Base-by-base conservation (phyloP, 73 alveolate species). In the Paraurostyla sp. region DNA sequence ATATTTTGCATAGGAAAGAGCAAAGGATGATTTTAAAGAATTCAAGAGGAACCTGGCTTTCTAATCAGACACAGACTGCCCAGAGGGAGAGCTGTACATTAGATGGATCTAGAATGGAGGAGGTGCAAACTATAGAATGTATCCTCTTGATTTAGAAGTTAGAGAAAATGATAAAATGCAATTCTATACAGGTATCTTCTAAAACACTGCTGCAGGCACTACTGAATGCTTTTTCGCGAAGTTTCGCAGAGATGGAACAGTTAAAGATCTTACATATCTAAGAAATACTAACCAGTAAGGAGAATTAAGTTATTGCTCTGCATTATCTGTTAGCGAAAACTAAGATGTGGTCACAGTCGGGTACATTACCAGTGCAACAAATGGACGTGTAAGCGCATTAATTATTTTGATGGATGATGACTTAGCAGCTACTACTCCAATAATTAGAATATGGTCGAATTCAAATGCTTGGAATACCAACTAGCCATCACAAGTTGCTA, bases 201-300 rank as follows among this genome's bases (percentile, higher is more conserved):
- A 18, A 38, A 36, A 40, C 33, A 52, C 13, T 22, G 41, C 82
- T 3, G 25, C 56, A 36, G 56, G 41, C 13, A 38, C 11, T 38
- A 38, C 56, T 36, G 82, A 65, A 38, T 65, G 82, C 38, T 65
- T 65, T 38, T 65, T 65, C 42, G 82, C 82, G 13, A 65, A 58
- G 41, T 6, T 65, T 0, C 60, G 41, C 23, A 65, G 82, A 40
- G 32, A 16, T 1, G 82, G 82, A 1, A 38, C 35, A 15, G 33
- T 7, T 3, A 58, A 38, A 0, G 82, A 33, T 1, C 3, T 40
- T 29, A 38, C 59, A 3, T 65, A 65, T 38, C 20, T 65, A 1
- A 33, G 7, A 22, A 65, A 65, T 65, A 30, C 20, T 36, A 40
- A 40, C 18, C 7, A 13, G 7, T n/a, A 65, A 38, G 18, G 25